phyloP scores from a whole-genome alignment of 176 grass and related monocot species.

The Chloris gayana region DNA sequence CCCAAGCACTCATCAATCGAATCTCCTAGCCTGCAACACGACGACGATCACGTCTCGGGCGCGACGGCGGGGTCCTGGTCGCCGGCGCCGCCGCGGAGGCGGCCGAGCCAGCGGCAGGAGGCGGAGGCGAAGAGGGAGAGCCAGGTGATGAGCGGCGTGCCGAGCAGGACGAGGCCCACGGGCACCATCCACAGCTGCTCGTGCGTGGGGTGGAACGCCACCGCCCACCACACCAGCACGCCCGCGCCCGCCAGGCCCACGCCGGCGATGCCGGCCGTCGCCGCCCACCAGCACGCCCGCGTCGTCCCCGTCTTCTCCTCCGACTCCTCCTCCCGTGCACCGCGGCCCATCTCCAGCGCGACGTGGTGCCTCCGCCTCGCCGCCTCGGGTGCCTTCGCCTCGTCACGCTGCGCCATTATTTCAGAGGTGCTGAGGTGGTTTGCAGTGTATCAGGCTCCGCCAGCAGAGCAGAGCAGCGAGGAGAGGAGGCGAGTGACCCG shows the following conservation, averaged over 20 bases:
- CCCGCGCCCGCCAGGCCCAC: slow-evolving; percentile 51
- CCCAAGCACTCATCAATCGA: too few species aligned
- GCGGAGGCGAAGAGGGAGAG: slow-evolving; percentile 67
- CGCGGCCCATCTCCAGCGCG: slow-evolving; percentile 29
- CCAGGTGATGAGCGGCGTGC: slow-evolving; percentile 79
- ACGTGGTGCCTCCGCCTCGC: background rate
- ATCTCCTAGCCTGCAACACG: too few species aligned
- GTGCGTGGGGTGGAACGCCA: slow-evolving; percentile 66
- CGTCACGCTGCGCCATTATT: slow-evolving; percentile 34
- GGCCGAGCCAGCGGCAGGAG: slow-evolving; percentile 27
- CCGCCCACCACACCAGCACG: slow-evolving; percentile 77
- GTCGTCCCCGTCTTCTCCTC: background rate
- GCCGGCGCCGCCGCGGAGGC: slow-evolving; percentile 3
- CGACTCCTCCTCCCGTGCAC: background rate
- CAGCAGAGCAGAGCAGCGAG: too few species aligned
- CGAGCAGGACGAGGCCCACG: slow-evolving; percentile 77
- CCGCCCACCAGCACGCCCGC: background rate
- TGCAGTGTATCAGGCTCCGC: too few species aligned
- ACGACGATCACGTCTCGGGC: slow-evolving; percentile 17
- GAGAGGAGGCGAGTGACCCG: too few species aligned
- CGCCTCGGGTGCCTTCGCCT: background rate
- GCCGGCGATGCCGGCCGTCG: slow-evolving; percentile 38
- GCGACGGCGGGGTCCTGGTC: background rate
- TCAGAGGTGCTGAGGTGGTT: too few species aligned
- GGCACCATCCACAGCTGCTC: slow-evolving; percentile 97